Base-by-base conservation (phyloP, 2,329 filamentous ascomycete genomes). In the Ceratocystis colombiana region DNA sequence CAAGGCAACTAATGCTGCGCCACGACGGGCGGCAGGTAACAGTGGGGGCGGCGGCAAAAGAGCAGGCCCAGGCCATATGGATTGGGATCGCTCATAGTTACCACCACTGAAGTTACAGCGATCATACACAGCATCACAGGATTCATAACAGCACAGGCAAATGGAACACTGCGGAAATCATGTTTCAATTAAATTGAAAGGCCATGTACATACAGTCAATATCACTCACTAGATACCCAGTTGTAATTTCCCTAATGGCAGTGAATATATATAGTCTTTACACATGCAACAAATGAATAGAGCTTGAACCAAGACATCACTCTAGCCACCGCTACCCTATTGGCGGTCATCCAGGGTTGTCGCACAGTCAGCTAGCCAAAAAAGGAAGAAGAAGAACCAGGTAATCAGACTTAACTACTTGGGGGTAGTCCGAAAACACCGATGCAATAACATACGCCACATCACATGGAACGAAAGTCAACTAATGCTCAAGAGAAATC, bases 191-290 rank as follows among this genome's bases (percentile, higher is more conserved):
- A 41, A 41, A 41, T 41, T 41, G 37, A 41, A 41, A 41, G 37
- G 22, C 44, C 62, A 64, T 25, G 45, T 53, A 48, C 28, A 50
- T 53, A 25, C n/a, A 48, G 45, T 41, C 37, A 41, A 15, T 41
- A 41, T 15, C 10, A 41, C 37, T 41, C 37, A 12, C 37, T 41
- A 41, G 37, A 41, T 41, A 41, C 37, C 37, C 37, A 41, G 4
- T 41, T 41, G 37, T 41, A 41, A 41, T 15, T 41, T 41, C 37
- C 37, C 10, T 15, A 41, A 41, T 41, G 10, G 15, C 37, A 4
- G 37, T 41, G 37, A 15, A 41, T 15, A 41, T 41, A 41, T 10
- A 3, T 12, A 37, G 37, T 41, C 37, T 41, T 41, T 12, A 15
- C 37, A 5, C 37, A 5, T 41, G 37, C 37, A 41, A 41, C 37